These are phyloP conservation scores for Globisporangium acanthophoron DNA, from an alignment of 352 stramenopile genomes.

Conservation along the genomic window DNA sequence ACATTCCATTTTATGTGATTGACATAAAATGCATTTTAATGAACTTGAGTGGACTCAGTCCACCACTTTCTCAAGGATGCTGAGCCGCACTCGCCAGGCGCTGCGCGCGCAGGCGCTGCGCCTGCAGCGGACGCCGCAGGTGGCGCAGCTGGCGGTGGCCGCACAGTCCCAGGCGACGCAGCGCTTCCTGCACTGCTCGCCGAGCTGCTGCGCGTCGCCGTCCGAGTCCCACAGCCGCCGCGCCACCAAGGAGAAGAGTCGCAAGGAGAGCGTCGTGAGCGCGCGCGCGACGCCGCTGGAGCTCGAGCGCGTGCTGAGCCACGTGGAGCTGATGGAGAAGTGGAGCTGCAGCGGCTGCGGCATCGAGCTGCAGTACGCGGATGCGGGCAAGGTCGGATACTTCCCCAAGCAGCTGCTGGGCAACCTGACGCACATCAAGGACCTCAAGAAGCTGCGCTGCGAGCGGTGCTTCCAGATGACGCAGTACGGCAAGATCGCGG, in stretches of 20 bases:
- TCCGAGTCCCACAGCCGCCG: not conserved
- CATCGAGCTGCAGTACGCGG: constrained; percentile 70
- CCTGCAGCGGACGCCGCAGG: not conserved
- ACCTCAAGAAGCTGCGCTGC: constrained; percentile 76
- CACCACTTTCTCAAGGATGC: constrained; percentile 1
- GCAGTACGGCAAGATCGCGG: constrained; percentile 83
- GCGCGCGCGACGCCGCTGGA: constrained; percentile 19
- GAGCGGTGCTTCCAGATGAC: constrained; percentile 87
- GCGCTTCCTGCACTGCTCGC: constrained; percentile 10
- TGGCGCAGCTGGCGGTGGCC: not conserved
- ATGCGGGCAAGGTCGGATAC: constrained; percentile 59
- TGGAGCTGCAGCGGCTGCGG: constrained; percentile 80
- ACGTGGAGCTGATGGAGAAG: constrained; percentile 80
- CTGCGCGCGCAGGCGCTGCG: constrained; percentile 4
- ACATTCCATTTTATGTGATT: too few species aligned
- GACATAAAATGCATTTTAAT: too few species aligned
- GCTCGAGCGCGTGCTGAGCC: constrained; percentile 56
- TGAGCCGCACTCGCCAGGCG: constrained; percentile 3
- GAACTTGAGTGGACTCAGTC: not conserved
- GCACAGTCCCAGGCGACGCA: not conserved
- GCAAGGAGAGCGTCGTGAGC: not conserved
- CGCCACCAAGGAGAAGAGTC: not conserved
- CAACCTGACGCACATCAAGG: constrained; percentile 56
- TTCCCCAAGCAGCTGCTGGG: constrained; percentile 57
- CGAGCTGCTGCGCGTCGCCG: constrained; percentile 12